phyloP scores from a whole-genome alignment of 345 rosid genomes.

The Gossypium herbaceum region DNA sequence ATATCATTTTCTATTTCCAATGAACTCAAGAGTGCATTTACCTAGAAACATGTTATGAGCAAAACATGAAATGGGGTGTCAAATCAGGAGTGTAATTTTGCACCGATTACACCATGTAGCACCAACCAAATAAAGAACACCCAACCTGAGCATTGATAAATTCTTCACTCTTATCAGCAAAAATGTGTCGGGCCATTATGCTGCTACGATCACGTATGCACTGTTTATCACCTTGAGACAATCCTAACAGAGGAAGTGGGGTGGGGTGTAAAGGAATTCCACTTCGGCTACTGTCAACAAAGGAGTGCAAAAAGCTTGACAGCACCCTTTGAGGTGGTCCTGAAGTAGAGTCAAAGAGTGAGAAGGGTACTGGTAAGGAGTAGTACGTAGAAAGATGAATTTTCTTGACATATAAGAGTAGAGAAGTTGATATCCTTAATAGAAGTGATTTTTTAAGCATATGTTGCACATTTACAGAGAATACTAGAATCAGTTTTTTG shows the following conservation, averaged over 20 bases:
- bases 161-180: constrained; percentile 85
- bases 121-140: constrained; percentile 7
- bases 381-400: not conserved
- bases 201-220: constrained; percentile 99
- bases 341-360: constrained; percentile 18
- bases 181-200: constrained; percentile 95
- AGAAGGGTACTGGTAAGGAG: not conserved
- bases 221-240: constrained; percentile 88
- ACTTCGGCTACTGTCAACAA: constrained; percentile 85
- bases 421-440: not conserved
- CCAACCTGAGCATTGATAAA: constrained; percentile 86
- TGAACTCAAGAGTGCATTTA: constrained; percentile 80
- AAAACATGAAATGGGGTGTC: not conserved
- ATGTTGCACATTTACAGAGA: not conserved
- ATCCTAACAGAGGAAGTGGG: constrained; percentile 73
- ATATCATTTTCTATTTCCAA: constrained; percentile 80
- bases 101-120: constrained; percentile 10
- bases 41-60: constrained; percentile 40
- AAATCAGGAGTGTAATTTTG: not conserved
- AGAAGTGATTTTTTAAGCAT: not conserved
- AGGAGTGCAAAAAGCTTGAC: constrained; percentile 82
- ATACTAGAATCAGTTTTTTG: not conserved
- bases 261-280: constrained; percentile 84
- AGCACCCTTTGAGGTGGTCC: constrained; percentile 95
- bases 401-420: not conserved